Conservation (phyloP, 306 rosid genomes). For the Ochetophila trinervis region DNA sequence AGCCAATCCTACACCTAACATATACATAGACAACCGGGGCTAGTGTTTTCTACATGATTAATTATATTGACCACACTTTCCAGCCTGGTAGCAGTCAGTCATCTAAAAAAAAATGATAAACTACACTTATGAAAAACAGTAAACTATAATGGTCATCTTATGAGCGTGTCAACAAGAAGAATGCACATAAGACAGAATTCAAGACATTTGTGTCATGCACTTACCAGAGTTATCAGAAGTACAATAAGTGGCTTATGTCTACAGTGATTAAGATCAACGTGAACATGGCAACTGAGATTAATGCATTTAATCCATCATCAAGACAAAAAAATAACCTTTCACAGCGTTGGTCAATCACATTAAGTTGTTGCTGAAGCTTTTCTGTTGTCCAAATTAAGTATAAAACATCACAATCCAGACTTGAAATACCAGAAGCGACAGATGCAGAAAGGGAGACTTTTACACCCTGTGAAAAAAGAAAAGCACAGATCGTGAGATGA, state of each 20-base stretch:
- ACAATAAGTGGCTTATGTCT: not conserved
- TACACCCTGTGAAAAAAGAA: constrained; percentile 56
- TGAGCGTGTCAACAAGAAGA: not conserved
- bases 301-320: not conserved
- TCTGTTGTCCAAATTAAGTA: constrained; percentile 64
- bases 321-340: constrained; percentile 45
- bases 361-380: constrained; percentile 78
- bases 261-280: not conserved
- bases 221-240: not conserved
- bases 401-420: constrained; percentile 64
- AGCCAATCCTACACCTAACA: not conserved
- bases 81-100: constrained; percentile 6
- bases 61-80: not conserved
- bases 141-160: not conserved
- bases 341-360: constrained; percentile 65
- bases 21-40: not conserved
- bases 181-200: not conserved
- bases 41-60: not conserved
- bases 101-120: not conserved
- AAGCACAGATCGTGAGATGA: not conserved
- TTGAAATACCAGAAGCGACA: constrained; percentile 47
- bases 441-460: constrained; percentile 62
- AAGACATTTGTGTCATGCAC: not conserved
- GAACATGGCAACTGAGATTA: constrained; percentile 6
- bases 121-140: not conserved